Conservation (phyloP, 1,284 basidiomycete species). For the Microbotryum scabiosae region DNA sequence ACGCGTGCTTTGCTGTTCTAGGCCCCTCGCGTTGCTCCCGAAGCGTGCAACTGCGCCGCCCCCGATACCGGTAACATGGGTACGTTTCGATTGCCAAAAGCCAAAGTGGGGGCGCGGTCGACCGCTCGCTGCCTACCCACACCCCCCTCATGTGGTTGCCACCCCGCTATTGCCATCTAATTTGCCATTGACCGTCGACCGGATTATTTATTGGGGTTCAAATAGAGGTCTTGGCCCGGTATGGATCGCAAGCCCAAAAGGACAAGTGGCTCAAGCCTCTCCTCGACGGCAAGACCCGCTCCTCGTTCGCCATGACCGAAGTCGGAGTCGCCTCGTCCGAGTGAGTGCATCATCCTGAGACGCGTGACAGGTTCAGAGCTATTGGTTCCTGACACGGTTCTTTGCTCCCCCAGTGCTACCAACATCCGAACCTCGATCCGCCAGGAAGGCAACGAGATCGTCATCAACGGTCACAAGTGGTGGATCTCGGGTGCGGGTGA, state of each 20-base stretch:
- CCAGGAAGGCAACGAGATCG: constrained; percentile 76
- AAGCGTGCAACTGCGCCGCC: constrained; percentile 34
- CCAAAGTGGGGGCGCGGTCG: background rate
- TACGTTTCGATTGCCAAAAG: background rate
- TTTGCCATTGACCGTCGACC: background rate
- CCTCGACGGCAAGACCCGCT: constrained; percentile 85
- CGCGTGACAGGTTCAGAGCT: no score
- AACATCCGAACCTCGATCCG: constrained; percentile 87
- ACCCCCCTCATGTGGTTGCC: background rate
- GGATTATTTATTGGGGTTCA: constrained; percentile 35
- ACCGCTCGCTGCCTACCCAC: background rate
- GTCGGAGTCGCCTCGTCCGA: constrained; percentile 48
- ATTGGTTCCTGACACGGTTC: background rate
- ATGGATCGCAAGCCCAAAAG: constrained; percentile 82
- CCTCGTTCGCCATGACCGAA: constrained; percentile 92
- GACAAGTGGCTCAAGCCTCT: constrained; percentile 81
- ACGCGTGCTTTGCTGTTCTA: background rate
- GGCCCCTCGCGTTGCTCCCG: constrained; percentile 30
- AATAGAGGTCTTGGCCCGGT: constrained; percentile 84
- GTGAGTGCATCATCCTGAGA: constrained; percentile 45
- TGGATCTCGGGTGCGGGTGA: constrained; percentile 95
- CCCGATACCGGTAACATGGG: constrained; percentile 37
- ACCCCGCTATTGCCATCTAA: background rate
- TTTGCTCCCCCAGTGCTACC: constrained; percentile 55
- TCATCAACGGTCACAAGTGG: constrained; percentile 98